Evolutionary conservation across 1,284 basidiomycete species (phyloP).

Genomic region (Xerocomus subilludens): DNA sequence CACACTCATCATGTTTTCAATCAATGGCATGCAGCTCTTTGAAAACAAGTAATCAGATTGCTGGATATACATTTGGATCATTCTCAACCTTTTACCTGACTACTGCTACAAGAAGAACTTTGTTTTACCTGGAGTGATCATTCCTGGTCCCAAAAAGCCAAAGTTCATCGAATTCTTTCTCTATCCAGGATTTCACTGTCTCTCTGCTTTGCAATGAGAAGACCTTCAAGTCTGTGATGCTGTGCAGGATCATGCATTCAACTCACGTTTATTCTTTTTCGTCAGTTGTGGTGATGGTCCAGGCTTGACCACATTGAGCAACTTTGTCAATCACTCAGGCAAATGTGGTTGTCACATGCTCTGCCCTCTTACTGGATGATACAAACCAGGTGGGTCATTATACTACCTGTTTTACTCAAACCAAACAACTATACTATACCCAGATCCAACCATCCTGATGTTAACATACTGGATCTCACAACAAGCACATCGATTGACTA

Average conservation of each 20-base stretch:
- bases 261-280: not conserved
- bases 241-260: not conserved
- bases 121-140: too few species aligned
- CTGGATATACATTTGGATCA: too few species aligned
- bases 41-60: too few species aligned
- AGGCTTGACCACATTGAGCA: not conserved
- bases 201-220: not conserved
- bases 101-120: too few species aligned
- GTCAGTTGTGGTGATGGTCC: constrained; percentile 13
- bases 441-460: constrained; percentile 2
- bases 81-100: too few species aligned
- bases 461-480: not conserved
- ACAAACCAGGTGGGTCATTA: not conserved
- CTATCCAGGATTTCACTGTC: too few species aligned
- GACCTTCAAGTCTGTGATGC: constrained; percentile 15
- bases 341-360: constrained; percentile 11
- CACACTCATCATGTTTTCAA: too few species aligned
- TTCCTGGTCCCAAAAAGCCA: too few species aligned
- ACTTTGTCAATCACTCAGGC: constrained; percentile 17
- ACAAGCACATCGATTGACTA: not conserved
- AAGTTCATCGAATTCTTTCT: too few species aligned
- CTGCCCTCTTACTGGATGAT: not conserved
- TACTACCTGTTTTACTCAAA: constrained; percentile 22
- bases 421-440: constrained; percentile 4
- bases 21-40: too few species aligned